Conservation (phyloP, 1,284 basidiomycete genomes). For the Ustanciosporium gigantosporum region DNA sequence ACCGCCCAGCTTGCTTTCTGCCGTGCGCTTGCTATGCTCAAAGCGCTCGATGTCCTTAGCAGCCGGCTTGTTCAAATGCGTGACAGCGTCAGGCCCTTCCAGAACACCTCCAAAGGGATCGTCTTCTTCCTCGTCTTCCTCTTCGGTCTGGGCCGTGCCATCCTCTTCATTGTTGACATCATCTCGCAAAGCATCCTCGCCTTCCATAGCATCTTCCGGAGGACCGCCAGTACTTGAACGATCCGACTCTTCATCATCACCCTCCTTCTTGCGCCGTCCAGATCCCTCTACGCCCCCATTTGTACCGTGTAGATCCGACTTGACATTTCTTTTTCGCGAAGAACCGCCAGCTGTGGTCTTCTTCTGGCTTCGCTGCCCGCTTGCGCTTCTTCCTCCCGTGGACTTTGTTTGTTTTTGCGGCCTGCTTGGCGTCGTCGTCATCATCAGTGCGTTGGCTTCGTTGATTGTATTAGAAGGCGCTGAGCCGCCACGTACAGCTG, state of each 20-base stretch:
- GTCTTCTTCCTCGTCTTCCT: constrained; percentile 42
- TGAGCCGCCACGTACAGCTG: background rate
- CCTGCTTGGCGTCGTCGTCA: background rate
- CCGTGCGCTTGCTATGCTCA: constrained; percentile 71
- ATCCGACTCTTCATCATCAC: background rate
- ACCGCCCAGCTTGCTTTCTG: constrained; percentile 68
- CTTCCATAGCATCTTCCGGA: too few relatives aligned
- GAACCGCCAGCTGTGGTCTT: too few relatives aligned
- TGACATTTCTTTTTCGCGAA: too few relatives aligned
- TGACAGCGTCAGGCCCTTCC: constrained; percentile 73
- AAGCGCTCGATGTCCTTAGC: constrained; percentile 76
- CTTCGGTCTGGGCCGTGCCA: constrained; percentile 11
- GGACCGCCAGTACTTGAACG: too few relatives aligned
- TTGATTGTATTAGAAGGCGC: background rate
- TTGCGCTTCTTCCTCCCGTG: too few relatives aligned
- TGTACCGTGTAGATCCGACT: too few relatives aligned
- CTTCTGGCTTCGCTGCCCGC: too few relatives aligned
- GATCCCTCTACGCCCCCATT: background rate
- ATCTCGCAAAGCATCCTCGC: background rate
- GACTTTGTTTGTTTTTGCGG: background rate
- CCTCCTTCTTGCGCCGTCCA: background rate
- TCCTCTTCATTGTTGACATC: constrained; percentile 18
- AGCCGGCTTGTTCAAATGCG: constrained; percentile 71
- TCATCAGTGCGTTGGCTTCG: background rate
- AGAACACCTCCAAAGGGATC: constrained; percentile 80